Evolutionary conservation across 768 basidiomycete genomes (phyloP), one percentile per base, ranked within the genome.

Genomic region (Lactifluus piperatus): DNA sequence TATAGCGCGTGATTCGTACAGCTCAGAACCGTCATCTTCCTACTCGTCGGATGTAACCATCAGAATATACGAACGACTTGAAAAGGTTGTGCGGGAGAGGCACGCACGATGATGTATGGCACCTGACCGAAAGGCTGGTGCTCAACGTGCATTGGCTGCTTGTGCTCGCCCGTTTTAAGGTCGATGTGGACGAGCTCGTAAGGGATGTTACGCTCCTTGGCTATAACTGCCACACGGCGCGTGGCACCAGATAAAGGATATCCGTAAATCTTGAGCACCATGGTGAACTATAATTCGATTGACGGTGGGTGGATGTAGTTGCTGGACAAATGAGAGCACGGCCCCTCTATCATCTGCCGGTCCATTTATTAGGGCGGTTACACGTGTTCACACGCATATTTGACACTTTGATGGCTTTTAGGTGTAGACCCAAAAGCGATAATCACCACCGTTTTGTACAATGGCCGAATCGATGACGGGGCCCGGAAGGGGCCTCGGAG

Each of bases 1-100:
- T 24, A 71, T 71, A 0, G 69, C 69, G 22, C 69, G 67, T 11
- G 57, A 58, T 57, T 70, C 69, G 58, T 58, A 71, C 10, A 74
- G 24, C 44, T 64, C 55, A 37, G 69, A 58, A 1, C 68, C 71
- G 27, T 64, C 68, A 20, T 70, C 70, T 22, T 68, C 60, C 62
- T 64, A 34, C 41, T 27, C 18, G 16, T 24, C 16, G 14, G 36
- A n/a, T 0, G 22, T 3, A 1, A 24, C 20, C 18, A 26, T 53
- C n/a, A 47, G 34, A 29, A 5, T 5, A 10, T 2, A 20, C 22
- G 8, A 39, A 39, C 16, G 18, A 18, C 14, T 18, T n/a, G n/a
- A n/a, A n/a, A n/a, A n/a, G n/a, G n/a, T n/a, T n/a, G n/a, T n/a
- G n/a, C n/a, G n/a, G 24, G 8, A 10, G 41, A 30, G 4, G 27